These are phyloP conservation scores for Lachnellula willkommii DNA, from an alignment of 2,329 filamentous ascomycete genomes.

Conservation along the genomic window DNA sequence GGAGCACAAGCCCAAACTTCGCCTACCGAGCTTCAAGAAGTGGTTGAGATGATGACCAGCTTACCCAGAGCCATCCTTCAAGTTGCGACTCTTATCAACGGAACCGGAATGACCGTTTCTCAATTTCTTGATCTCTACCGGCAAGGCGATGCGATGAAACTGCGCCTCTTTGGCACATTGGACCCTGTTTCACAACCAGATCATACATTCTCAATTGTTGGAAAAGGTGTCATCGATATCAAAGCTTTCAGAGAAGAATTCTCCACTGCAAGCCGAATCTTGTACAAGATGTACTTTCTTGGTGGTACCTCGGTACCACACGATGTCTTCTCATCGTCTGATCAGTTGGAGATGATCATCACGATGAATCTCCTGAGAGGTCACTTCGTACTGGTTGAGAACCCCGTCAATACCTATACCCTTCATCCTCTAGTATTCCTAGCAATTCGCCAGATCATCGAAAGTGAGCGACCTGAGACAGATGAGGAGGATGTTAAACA, in stretches of 20 bases:
- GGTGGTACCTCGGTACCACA: conserved; percentile 21
- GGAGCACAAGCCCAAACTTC: conserved; percentile 7
- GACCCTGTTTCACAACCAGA: conserved; percentile 17
- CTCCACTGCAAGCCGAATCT: conserved; percentile 9
- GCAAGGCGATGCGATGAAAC: conserved; percentile 19
- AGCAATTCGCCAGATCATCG: conserved; percentile 16
- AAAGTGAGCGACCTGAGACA: conserved; percentile 3
- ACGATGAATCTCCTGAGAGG: conserved; percentile 20
- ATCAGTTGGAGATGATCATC: conserved; percentile 23
- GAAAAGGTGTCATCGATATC: conserved; percentile 19
- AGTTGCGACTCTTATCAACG: conserved; percentile 19
- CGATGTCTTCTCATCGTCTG: conserved; percentile 17
- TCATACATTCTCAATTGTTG: conserved; percentile 16
- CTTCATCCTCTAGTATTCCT: conserved; percentile 23
- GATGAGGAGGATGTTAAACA: conserved; percentile 14
- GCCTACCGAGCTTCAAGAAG: conserved; percentile 17
- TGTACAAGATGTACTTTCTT: conserved; percentile 23
- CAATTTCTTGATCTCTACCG: conserved; percentile 23
- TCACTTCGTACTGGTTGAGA: conserved; percentile 19
- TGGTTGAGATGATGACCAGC: conserved; percentile 14
- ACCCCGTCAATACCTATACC: conserved; percentile 12
- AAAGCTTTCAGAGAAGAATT: conserved; percentile 17
- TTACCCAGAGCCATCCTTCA: conserved; percentile 23
- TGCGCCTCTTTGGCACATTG: conserved; percentile 21
- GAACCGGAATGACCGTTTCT: conserved; percentile 21